Conservation (phyloP, 441 rosid genomes). For the Geranium incanum region DNA sequence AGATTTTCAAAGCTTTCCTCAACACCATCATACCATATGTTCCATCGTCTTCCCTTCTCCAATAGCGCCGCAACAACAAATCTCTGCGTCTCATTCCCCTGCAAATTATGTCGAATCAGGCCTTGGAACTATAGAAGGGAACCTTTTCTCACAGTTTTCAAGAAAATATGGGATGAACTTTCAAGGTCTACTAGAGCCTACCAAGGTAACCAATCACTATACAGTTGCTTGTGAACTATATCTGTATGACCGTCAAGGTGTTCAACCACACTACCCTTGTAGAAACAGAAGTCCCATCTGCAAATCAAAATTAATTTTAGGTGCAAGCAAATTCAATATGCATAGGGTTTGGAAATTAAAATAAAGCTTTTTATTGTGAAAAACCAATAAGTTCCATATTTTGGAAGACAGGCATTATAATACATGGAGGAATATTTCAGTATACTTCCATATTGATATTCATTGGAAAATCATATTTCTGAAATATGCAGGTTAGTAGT, state of each 20-base stretch:
- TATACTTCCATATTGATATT: neutral
- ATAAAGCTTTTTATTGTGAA: neutral
- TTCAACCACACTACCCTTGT: slow-evolving; percentile 84
- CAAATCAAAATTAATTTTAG: slow-evolving; percentile 24
- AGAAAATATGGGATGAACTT: slow-evolving; percentile 8
- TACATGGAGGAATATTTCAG: neutral
- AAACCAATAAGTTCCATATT: neutral
- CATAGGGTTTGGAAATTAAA: neutral
- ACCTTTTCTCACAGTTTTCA: slow-evolving; percentile 11
- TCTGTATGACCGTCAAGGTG: slow-evolving; percentile 95
- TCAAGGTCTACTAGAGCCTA: slow-evolving; percentile 30
- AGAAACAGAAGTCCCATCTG: slow-evolving; percentile 99
- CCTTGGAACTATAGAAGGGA: slow-evolving; percentile 20
- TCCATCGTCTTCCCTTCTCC: slow-evolving; percentile 99
- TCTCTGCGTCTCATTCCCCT: slow-evolving; percentile 93
- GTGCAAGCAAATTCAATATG: neutral
- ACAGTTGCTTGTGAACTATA: slow-evolving; percentile 80
- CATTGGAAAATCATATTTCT: neutral
- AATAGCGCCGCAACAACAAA: slow-evolving; percentile 74
- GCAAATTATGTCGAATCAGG: slow-evolving; percentile 22
- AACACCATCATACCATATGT: slow-evolving; percentile 60
- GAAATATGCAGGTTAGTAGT: neutral
- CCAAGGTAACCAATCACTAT: slow-evolving; percentile 89
- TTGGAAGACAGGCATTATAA: neutral
- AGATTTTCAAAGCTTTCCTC: slow-evolving; percentile 16